phyloP scores from a whole-genome alignment of 2,329 filamentous ascomycete species.

The Furcasterigmium sp. region DNA sequence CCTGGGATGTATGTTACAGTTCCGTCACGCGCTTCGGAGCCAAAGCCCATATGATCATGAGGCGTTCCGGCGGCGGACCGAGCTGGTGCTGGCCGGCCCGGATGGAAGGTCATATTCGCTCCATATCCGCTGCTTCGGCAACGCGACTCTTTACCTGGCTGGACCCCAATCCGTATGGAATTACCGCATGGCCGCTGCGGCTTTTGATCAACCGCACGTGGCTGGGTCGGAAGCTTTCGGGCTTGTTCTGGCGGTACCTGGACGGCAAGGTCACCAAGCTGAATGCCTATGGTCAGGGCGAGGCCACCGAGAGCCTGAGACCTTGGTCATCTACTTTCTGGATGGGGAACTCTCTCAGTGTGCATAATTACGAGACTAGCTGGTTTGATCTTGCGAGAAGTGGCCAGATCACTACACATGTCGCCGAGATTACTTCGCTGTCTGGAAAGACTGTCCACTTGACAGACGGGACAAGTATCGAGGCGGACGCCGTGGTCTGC shows the following conservation, averaged over 20 bases:
- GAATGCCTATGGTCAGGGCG: conserved; percentile 3
- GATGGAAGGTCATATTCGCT: conserved; percentile 1
- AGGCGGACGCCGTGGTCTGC: conserved; percentile 7
- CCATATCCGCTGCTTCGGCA: conserved; percentile 6
- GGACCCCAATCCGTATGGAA: conserved; percentile 7
- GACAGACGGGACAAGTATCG: conserved; percentile 4
- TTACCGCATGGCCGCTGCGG: conserved; percentile 1
- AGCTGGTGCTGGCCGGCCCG: conserved; percentile 10
- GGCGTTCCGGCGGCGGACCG: conserved; percentile 9
- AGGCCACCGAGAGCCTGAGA: not conserved
- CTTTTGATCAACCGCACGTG: conserved; percentile 1
- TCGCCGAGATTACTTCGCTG: conserved; percentile 6
- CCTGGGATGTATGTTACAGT: conserved; percentile 13
- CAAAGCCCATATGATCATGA: conserved; percentile 14
- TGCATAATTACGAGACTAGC: conserved; percentile 10
- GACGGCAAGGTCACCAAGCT: conserved; percentile 1
- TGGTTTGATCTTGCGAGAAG: conserved; percentile 9
- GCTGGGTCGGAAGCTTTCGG: conserved; percentile 4
- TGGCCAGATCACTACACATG: conserved; percentile 8
- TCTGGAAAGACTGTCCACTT: conserved; percentile 6
- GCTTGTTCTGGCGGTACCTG: conserved; percentile 5
- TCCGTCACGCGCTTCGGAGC: conserved; percentile 6
- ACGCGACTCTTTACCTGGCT: conserved; percentile 10
- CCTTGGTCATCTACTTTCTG: conserved; percentile 11
- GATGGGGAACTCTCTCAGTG: conserved; percentile 12